These are phyloP conservation scores for Claviceps maximensis DNA, from an alignment of 2,329 filamentous ascomycete genomes.

Conservation along the genomic window DNA sequence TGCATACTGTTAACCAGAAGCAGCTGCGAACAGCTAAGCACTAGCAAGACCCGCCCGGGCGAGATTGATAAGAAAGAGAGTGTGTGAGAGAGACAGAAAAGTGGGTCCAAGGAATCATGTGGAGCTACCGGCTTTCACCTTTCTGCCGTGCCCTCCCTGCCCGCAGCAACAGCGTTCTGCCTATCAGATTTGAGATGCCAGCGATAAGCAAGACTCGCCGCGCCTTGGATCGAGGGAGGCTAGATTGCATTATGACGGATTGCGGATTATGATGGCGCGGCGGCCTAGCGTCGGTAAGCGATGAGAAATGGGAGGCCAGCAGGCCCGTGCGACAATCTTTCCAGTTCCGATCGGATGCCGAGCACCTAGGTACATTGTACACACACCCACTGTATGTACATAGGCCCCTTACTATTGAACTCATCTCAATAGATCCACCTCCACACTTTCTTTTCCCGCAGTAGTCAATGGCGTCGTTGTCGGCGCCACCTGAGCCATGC, in stretches of 20 bases:
- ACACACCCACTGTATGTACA: no score
- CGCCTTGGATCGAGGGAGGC: no score
- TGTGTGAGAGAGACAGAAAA: not conserved
- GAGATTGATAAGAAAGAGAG: constrained; percentile 2
- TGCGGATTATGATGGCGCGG: no score
- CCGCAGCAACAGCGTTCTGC: no score
- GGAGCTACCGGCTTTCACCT: not conserved
- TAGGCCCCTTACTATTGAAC: no score
- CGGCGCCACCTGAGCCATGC: not conserved
- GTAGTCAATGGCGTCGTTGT: not conserved
- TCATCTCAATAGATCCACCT: not conserved
- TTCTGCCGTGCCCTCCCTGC: not conserved
- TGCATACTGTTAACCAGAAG: not conserved
- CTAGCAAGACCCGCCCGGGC: not conserved
- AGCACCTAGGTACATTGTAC: no score
- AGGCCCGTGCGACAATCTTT: no score
- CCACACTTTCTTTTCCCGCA: not conserved
- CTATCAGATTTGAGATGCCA: no score
- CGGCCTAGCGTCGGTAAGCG: not conserved
- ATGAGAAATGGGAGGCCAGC: not conserved
- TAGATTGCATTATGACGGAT: no score
- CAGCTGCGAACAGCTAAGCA: not conserved
- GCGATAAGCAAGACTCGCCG: no score
- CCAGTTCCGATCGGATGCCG: no score
- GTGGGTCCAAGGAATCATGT: not conserved